Percentiles rank a stretch among this genome's conserved stretches.
Conservation (phyloP, 2,329 filamentous ascomycete genomes). For the Trichoderma sp. region DNA sequence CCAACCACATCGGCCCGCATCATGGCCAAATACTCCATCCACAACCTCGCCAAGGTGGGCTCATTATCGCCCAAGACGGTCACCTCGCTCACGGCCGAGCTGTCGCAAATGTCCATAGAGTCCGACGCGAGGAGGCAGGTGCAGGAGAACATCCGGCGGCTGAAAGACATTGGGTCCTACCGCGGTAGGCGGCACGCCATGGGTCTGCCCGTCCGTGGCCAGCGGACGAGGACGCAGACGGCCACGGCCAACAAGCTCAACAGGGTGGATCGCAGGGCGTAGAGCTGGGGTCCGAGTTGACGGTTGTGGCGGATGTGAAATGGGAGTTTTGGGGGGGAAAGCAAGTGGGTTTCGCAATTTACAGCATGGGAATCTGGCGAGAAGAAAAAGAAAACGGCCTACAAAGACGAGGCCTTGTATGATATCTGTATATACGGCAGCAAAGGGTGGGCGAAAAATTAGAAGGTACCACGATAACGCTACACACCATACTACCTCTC, state of each 20-base stretch:
- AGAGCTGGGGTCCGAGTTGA: not conserved
- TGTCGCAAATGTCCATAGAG: slow-evolving; percentile 92
- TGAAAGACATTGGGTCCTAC: slow-evolving; percentile 91
- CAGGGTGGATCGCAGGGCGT: slow-evolving; percentile 49
- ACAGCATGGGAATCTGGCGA: not conserved
- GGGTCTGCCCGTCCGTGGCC: slow-evolving; percentile 86
- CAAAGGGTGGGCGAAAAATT: not conserved
- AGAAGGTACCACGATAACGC: not conserved
- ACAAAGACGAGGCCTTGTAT: slow-evolving; percentile 31
- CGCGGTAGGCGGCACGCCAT: slow-evolving; percentile 90
- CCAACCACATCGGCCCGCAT: slow-evolving; percentile 69
- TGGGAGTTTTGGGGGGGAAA: not conserved
- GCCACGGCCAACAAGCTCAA: slow-evolving; percentile 65
- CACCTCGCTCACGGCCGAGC: slow-evolving; percentile 78
- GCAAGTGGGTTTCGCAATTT: not conserved
- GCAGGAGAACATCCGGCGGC: slow-evolving; percentile 78
- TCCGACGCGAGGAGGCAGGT: slow-evolving; percentile 79
- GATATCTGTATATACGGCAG: slow-evolving; percentile 38
- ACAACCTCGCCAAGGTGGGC: slow-evolving; percentile 78
- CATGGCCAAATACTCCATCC: slow-evolving; percentile 86
- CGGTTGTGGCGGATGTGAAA: not conserved
- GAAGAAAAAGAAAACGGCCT: not conserved
- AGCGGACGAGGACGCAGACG: slow-evolving; percentile 79
- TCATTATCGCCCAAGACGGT: slow-evolving; percentile 74
- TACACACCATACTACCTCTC: not conserved